Conservation (phyloP, 2,329 filamentous ascomycete species). For the Pseudogymnoascus destructans region DNA sequence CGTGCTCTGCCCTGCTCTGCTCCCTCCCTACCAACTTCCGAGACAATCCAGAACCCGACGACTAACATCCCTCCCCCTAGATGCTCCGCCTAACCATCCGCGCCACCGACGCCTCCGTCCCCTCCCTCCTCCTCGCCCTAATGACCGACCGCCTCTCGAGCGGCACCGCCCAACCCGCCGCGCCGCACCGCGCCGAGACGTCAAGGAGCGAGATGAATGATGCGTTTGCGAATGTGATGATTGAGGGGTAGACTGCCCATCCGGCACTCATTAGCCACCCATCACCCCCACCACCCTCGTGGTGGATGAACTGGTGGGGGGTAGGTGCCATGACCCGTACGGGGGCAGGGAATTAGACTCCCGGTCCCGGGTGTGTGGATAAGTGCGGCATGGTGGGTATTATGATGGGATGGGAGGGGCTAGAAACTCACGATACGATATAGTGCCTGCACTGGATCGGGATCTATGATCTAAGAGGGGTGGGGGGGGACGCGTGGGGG, state of each 20-base stretch:
- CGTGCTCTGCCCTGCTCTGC: background rate
- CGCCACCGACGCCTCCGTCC: slow-evolving; percentile 83
- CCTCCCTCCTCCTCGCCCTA: slow-evolving; percentile 62
- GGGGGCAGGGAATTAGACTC: too few species aligned
- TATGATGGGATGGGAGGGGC: background rate
- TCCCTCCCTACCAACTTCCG: background rate
- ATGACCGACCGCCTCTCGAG: slow-evolving; percentile 72
- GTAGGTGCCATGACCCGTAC: too few species aligned
- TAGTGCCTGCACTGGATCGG: background rate
- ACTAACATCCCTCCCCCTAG: slow-evolving; percentile 36
- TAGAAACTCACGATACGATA: background rate
- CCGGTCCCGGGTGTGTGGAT: background rate
- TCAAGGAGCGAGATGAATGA: slow-evolving; percentile 24
- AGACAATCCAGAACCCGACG: background rate
- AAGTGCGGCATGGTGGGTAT: background rate
- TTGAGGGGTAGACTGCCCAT: too few species aligned
- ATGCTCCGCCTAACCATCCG: slow-evolving; percentile 92
- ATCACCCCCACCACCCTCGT: too few species aligned
- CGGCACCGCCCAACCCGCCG: slow-evolving; percentile 27
- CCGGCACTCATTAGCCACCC: too few species aligned
- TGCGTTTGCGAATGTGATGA: slow-evolving; percentile 25
- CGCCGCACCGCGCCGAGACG: slow-evolving; percentile 18
- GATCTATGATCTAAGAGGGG: background rate
- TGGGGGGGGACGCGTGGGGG: background rate
- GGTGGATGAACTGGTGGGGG: background rate